These are phyloP conservation scores for Marasmius fiardii DNA, from an alignment of 1,284 basidiomycete species.

Conservation along the genomic window DNA sequence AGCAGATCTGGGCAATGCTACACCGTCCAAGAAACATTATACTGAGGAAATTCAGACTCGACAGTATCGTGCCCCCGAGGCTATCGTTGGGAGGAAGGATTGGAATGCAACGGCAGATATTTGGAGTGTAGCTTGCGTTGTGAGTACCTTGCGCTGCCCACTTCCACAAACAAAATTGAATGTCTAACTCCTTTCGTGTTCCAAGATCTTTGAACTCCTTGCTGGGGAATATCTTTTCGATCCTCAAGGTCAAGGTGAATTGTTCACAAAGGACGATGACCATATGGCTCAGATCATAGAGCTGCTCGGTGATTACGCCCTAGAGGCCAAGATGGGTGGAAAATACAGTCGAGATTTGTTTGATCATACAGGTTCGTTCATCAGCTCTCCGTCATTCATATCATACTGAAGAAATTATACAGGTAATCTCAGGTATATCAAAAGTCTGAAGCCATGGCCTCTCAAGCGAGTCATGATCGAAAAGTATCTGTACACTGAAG, in stretches of 20 bases:
- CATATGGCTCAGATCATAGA: constrained; percentile 94
- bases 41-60: constrained; percentile 95
- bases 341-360: constrained; percentile 84
- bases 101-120: constrained; percentile 87
- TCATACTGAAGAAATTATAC: constrained; percentile 1
- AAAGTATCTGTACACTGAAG: constrained; percentile 73
- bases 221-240: constrained; percentile 89
- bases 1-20: constrained; percentile 87
- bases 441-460: constrained; percentile 81
- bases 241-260: constrained; percentile 77
- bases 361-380: constrained; percentile 61
- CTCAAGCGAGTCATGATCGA: constrained; percentile 78
- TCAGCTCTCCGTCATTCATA: not conserved
- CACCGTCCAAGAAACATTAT: constrained; percentile 78
- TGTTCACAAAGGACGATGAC: constrained; percentile 92
- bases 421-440: constrained; percentile 74
- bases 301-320: constrained; percentile 71
- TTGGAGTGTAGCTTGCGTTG: constrained; percentile 87
- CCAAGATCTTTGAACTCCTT: constrained; percentile 72
- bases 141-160: constrained; percentile 29
- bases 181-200: constrained; percentile 10
- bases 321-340: constrained; percentile 77
- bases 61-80: constrained; percentile 90
- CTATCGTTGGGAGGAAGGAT: constrained; percentile 82
- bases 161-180: constrained; percentile 4